Evolutionary conservation across 257 asterid species (phyloP).

Genomic region (Solanum arcanum): DNA sequence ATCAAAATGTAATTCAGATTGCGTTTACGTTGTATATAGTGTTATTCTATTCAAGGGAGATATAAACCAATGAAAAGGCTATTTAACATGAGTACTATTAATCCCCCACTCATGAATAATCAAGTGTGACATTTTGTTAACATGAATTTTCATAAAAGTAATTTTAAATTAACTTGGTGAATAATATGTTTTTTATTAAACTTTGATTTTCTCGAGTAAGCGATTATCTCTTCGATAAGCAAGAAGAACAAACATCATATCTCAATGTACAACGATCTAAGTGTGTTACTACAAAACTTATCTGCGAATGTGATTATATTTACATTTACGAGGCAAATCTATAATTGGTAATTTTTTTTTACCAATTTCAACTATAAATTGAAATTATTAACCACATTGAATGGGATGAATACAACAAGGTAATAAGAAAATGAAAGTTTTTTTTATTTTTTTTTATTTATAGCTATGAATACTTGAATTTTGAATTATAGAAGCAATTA

Average conservation of each 20-base stretch:
- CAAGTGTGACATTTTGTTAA: neutral
- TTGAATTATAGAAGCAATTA: neutral
- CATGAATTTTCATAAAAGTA: neutral
- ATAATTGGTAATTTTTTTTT: neutral
- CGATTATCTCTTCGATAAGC: neutral
- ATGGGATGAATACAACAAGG: neutral
- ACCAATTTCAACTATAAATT: neutral
- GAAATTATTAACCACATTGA: neutral
- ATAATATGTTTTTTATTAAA: neutral
- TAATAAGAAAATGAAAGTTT: neutral
- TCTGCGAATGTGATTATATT: neutral
- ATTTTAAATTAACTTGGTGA: neutral
- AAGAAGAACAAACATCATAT: neutral
- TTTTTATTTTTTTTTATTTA: neutral
- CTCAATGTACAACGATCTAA: neutral
- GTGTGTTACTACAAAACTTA: neutral
- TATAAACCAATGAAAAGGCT: neutral
- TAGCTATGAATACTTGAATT: neutral
- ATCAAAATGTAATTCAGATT: neutral
- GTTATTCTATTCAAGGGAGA: neutral
- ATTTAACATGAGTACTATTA: neutral
- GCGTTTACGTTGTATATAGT: rapidly evolving
- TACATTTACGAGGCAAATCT: neutral
- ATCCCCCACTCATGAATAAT: neutral
- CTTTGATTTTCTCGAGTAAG: neutral